A percentile compares a stretch with the other conserved stretches of the same genome.
Evolutionary conservation across 805 yeast species (phyloP).

Genomic region (Myxozyma udenii): DNA sequence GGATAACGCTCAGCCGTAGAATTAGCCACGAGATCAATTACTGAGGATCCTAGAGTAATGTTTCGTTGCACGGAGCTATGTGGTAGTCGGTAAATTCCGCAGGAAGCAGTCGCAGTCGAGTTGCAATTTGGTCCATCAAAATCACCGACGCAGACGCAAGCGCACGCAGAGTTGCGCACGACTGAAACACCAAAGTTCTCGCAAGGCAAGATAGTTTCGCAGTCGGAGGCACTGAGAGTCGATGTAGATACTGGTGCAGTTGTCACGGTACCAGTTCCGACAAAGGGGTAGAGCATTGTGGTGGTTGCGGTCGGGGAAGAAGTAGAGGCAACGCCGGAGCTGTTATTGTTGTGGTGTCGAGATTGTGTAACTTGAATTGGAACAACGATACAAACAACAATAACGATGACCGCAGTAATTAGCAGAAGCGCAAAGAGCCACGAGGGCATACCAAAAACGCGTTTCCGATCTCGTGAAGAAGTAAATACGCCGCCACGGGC

Average conservation of each 20-base stretch:
- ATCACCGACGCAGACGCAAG: conserved; percentile 20
- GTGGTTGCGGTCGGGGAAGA: conserved; percentile 1
- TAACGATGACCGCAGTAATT: neutral
- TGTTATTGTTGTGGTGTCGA: neutral
- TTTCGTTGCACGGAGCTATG: neutral
- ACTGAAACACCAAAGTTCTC: conserved; percentile 19
- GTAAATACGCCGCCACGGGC: neutral
- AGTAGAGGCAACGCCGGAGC: too few relatives aligned
- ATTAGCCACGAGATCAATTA: conserved; percentile 3
- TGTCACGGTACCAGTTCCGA: neutral
- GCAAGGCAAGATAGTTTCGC: conserved; percentile 11
- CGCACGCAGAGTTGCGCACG: conserved; percentile 8
- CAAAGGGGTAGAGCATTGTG: neutral
- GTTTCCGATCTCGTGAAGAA: conserved; percentile 2
- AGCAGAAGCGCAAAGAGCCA: conserved; percentile 17
- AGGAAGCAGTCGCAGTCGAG: conserved; percentile 5
- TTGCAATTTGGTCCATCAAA: conserved; percentile 14
- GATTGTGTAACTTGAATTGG: conserved; percentile 16
- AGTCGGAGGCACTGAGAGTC: conserved; percentile 2
- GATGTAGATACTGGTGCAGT: neutral
- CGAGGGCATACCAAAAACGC: conserved; percentile 16
- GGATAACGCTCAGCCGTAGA: conserved; percentile 4
- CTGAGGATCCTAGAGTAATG: conserved; percentile 16
- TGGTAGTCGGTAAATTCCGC: conserved; percentile 4
- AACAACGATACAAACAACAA: conserved; percentile 22